A percentile compares a stretch with the other conserved stretches of the same genome.
Conservation (phyloP, 2,329 filamentous ascomycete genomes). For the Epichloe elymi region DNA sequence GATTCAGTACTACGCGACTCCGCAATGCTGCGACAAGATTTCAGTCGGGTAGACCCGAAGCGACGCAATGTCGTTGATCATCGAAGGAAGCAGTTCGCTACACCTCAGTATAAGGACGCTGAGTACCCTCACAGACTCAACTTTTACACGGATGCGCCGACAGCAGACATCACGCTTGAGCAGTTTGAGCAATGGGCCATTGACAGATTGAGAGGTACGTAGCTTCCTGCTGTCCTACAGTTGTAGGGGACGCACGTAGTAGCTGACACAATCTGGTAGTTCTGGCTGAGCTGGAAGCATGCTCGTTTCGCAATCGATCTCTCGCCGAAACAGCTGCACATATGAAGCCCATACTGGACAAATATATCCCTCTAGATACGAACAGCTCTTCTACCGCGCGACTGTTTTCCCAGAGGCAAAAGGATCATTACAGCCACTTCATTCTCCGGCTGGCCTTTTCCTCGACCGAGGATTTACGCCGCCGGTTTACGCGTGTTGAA, state of each 20-base stretch:
- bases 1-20: not conserved
- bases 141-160: slow-evolving; percentile 80
- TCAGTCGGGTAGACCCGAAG: slow-evolving; percentile 51
- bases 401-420: slow-evolving; percentile 64
- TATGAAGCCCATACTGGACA: slow-evolving; percentile 77
- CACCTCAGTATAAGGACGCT: slow-evolving; percentile 60
- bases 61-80: slow-evolving; percentile 63
- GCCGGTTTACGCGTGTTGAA: slow-evolving; percentile 76
- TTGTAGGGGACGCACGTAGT: not conserved
- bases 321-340: slow-evolving; percentile 70
- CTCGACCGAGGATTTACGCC: slow-evolving; percentile 76
- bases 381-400: slow-evolving; percentile 51
- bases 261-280: slow-evolving; percentile 34
- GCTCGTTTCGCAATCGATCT: slow-evolving; percentile 83
- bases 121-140: slow-evolving; percentile 80
- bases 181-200: slow-evolving; percentile 99
- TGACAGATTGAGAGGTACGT: slow-evolving; percentile 65
- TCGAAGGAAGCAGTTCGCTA: slow-evolving; percentile 78
- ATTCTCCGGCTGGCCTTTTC: slow-evolving; percentile 90
- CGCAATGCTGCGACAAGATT: slow-evolving; percentile 37
- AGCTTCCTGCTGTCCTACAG: not conserved
- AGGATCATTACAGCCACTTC: slow-evolving; percentile 96
- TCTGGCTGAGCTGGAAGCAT: slow-evolving; percentile 80
- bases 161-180: slow-evolving; percentile 87
- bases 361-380: slow-evolving; percentile 68